phyloP scores from a whole-genome alignment of 2,329 filamentous ascomycete species.

The Penicillium sp. region DNA sequence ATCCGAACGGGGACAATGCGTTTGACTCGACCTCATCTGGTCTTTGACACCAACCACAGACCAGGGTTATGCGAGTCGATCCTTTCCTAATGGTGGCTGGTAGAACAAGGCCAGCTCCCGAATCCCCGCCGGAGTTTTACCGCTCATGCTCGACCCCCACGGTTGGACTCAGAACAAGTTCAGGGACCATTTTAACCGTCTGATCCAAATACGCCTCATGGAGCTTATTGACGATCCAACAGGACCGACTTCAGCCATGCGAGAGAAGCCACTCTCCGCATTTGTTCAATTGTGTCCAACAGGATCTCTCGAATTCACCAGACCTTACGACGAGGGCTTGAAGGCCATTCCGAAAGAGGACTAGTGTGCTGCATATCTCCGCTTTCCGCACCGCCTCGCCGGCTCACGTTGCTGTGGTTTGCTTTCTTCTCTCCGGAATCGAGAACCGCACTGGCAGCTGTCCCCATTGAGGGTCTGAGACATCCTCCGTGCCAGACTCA shows the following conservation, averaged over 20 bases:
- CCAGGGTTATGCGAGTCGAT: background rate
- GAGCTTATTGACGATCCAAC: conserved; percentile 14
- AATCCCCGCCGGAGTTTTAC: conserved; percentile 27
- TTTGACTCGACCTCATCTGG: no score
- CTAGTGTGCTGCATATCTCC: background rate
- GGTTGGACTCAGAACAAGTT: background rate
- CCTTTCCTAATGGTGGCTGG: background rate
- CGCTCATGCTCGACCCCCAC: conserved; percentile 7
- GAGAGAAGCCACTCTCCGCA: background rate
- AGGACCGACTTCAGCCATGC: background rate
- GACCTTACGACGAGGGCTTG: background rate
- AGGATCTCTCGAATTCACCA: background rate
- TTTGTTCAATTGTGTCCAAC: background rate
- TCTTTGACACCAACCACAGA: no score
- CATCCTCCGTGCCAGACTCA: no score
- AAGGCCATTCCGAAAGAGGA: background rate
- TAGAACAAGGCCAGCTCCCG: background rate
- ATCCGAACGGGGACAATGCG: no score
- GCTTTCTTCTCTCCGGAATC: no score
- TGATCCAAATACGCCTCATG: conserved; percentile 12
- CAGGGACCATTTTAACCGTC: conserved; percentile 8
- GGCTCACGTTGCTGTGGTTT: background rate
- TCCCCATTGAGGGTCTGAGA: no score
- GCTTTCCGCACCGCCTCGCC: no score
- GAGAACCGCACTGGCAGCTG: no score